A percentile compares a stretch with the other conserved stretches of the same genome.
Evolutionary conservation across 2,329 filamentous ascomycete genomes (phyloP).

Genomic region (Kalaharituber pfeilii): DNA sequence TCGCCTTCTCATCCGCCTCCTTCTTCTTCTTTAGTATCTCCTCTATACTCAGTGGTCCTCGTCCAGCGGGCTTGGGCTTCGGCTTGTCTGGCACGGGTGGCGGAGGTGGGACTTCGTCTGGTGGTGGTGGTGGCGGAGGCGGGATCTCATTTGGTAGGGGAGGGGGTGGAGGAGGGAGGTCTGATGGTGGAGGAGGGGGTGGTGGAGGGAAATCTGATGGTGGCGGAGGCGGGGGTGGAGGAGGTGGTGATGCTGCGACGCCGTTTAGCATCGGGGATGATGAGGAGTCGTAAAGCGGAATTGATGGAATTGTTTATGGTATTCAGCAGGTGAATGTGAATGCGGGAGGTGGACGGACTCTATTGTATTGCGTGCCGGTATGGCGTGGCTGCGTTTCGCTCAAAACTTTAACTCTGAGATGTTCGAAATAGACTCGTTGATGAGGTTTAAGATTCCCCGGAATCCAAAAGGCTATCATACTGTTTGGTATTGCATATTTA

Average conservation of each 20-base stretch:
- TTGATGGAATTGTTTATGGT: too few species aligned
- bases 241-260: conserved; percentile 3
- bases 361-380: too few species aligned
- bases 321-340: too few species aligned
- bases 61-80: conserved; percentile 26
- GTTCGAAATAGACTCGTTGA: too few species aligned
- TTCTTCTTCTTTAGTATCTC: conserved; percentile 73
- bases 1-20: conserved; percentile 63
- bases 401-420: too few species aligned
- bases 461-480: too few species aligned
- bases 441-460: too few species aligned
- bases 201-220: conserved; percentile 25
- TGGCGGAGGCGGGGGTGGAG: conserved; percentile 7
- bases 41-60: conserved; percentile 58
- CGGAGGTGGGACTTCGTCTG: conserved; percentile 29
- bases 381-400: too few species aligned
- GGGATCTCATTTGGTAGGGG: conserved; percentile 27
- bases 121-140: conserved; percentile 27
- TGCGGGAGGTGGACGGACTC: too few species aligned
- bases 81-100: conserved; percentile 25
- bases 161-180: conserved; percentile 27
- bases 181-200: conserved; percentile 30
- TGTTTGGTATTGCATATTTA: too few species aligned
- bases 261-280: neutral
- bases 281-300: too few species aligned